Percentiles rank a stretch among this genome's conserved stretches.
Evolutionary conservation across 169 alveolate genomes (phyloP).

Genomic region (Neospora caninum): DNA sequence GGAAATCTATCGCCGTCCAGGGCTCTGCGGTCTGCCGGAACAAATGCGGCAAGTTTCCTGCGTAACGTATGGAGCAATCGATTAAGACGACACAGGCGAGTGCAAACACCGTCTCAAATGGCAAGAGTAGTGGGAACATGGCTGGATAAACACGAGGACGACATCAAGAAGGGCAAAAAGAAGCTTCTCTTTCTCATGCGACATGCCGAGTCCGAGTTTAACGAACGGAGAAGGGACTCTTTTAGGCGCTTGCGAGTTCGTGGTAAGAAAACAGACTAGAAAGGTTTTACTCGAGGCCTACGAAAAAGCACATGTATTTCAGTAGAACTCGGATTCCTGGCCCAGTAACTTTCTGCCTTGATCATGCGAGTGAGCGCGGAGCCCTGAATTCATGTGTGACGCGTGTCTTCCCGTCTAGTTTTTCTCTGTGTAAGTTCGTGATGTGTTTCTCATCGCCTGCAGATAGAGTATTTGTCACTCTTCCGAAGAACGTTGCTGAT

Average conservation of each 20-base stretch:
- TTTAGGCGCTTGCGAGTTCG: constrained; percentile 37
- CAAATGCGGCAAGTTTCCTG: neutral
- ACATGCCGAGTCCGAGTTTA: constrained; percentile 65
- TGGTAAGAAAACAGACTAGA: neutral
- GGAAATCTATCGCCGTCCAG: neutral
- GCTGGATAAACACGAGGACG: neutral
- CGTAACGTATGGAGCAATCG: neutral
- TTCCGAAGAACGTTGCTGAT: too few species aligned
- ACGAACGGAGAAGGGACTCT: constrained; percentile 51
- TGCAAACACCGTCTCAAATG: neutral
- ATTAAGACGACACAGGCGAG: neutral
- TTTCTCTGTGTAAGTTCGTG: too few species aligned
- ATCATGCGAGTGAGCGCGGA: too few species aligned
- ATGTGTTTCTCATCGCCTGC: too few species aligned
- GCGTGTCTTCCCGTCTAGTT: too few species aligned
- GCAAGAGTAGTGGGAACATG: neutral
- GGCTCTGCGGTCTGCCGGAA: neutral
- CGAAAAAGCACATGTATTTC: neutral
- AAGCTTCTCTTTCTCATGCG: constrained; percentile 57
- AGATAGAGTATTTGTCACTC: too few species aligned
- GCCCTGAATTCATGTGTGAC: too few species aligned
- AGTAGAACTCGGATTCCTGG: too few species aligned
- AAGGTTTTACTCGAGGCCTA: neutral
- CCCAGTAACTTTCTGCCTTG: too few species aligned
- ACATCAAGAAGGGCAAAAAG: neutral